phyloP scores from a whole-genome alignment of 768 basidiomycete genomes.

The Kwoniella sp. region DNA sequence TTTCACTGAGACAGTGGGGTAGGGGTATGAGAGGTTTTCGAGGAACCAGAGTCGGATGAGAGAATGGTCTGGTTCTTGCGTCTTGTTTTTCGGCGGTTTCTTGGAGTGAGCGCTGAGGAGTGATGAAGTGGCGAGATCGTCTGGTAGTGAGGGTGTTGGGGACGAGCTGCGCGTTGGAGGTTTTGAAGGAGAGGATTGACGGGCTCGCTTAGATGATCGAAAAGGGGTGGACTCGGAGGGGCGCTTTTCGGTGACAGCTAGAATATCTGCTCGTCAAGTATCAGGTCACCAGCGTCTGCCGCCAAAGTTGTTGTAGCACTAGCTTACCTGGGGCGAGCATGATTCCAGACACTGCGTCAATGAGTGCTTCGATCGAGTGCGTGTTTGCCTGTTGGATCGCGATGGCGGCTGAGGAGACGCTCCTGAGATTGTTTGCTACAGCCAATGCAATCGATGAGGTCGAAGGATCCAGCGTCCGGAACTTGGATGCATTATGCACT shows the following conservation, averaged over 20 bases:
- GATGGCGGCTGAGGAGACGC: no score
- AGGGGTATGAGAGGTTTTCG: conserved; percentile 37
- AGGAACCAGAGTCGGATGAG: conserved; percentile 46
- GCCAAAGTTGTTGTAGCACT: no score
- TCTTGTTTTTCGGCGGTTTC: conserved; percentile 3
- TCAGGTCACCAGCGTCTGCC: no score
- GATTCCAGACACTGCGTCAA: no score
- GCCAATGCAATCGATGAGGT: no score
- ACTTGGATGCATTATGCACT: no score
- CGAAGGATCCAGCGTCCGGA: no score
- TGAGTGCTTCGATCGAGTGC: no score
- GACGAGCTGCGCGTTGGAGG: neutral
- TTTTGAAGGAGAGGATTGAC: neutral
- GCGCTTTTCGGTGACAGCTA: neutral
- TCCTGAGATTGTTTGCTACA: no score
- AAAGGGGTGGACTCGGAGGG: neutral
- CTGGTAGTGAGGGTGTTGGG: neutral
- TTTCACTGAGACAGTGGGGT: conserved; percentile 35
- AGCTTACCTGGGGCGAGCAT: no score
- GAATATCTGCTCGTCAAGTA: neutral
- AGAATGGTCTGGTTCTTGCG: conserved; percentile 19
- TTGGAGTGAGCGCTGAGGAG: neutral
- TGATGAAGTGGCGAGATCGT: neutral
- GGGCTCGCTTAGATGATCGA: conserved; percentile 3
- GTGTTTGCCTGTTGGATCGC: no score